Base-by-base conservation (phyloP, 2,329 filamentous ascomycete species). In the Tolypocladium endophyticum region DNA sequence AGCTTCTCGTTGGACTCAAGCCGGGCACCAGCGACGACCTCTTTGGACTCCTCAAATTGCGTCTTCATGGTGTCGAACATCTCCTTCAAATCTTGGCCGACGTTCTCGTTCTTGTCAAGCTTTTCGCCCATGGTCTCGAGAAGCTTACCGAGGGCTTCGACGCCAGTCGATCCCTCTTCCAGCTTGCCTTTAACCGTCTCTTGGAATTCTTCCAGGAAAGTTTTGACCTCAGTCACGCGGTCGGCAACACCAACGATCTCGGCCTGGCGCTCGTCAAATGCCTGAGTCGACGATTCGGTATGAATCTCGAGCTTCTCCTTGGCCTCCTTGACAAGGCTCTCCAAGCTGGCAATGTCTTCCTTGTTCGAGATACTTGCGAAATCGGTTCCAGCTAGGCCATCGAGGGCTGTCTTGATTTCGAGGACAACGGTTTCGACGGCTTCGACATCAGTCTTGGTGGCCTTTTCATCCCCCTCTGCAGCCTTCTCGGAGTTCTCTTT, bases 1-100 rank as follows among this genome's bases (percentile, higher is more conserved):
- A 87, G 85, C 70, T 91, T 92, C 68, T 92, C 88, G 62, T 96
- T 90, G 3, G 87, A 83, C 62, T 96, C 90, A n/a, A 90, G 79
- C 74, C 93, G 94, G 58, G 87, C 82, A 8, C 88, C 88, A 60
- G 90, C 87, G 30, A 94, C 81, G n/a, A 89, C 85, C 20, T 87
- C 86, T 65, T 90, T 88, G 14, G 90, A 87, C 63, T 92, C 89
- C 67, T 97, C 92, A 61, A 97, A 96, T 70, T 97, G 92, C 1
- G 83, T 77, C 71, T 89, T 92, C 73, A 97, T 86, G 2, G 86
- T 84, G 59, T 90, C 87, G 47, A 86, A 84, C 71, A 92, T 81
- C 59, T 88, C 87, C 67, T 87, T 87, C 58, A 92, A 76, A 63
- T 86, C 87, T n/a, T 83, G 79, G 35, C 79, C 75, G 28, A 86